Conservation (phyloP, 345 rosid species). For the Eucalyptus camaldulensis region DNA sequence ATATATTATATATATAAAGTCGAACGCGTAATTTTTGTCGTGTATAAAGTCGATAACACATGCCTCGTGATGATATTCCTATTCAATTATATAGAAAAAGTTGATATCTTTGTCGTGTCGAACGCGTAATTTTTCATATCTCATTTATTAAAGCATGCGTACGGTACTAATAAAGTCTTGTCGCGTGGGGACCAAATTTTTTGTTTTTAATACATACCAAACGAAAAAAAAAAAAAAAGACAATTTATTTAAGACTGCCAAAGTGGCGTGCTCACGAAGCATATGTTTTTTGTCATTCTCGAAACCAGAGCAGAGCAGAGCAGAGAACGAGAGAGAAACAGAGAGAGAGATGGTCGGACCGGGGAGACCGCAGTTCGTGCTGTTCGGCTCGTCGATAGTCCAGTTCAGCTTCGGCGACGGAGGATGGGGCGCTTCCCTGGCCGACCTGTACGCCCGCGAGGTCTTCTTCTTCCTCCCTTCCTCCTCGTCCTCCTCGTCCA, state of each 20-base stretch:
- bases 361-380: conserved; percentile 68
- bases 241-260: not conserved
- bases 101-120: not conserved
- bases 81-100: not conserved
- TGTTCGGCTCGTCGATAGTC: conserved; percentile 94
- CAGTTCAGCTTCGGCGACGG: conserved; percentile 47
- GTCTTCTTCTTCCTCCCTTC: conserved; percentile 5
- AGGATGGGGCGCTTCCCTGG: conserved; percentile 83
- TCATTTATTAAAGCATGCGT: no score
- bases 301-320: not conserved
- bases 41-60: no score
- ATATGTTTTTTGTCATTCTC: not conserved
- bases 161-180: not conserved
- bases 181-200: not conserved
- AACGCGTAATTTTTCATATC: not conserved
- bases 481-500: not conserved
- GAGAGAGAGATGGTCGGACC: conserved; percentile 66
- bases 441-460: conserved; percentile 71
- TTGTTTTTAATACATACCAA: not conserved
- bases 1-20: no score
- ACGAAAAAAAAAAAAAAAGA: no score
- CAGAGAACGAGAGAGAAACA: not conserved
- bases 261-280: not conserved
- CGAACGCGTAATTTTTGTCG: no score
- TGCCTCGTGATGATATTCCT: not conserved